phyloP scores from a whole-genome alignment of 768 basidiomycete genomes.

The Leccinum boreale region DNA sequence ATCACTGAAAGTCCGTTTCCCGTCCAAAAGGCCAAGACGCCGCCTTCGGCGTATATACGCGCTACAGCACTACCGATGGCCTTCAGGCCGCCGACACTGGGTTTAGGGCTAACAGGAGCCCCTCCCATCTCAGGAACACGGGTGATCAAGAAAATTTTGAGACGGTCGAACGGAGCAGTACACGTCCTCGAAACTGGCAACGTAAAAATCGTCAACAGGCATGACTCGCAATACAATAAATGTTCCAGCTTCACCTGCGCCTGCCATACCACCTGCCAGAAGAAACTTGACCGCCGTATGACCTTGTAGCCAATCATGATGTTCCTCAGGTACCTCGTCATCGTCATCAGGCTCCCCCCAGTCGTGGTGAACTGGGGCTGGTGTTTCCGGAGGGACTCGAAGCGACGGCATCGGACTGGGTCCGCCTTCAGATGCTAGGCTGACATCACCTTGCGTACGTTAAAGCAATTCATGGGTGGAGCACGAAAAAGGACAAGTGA shows the following conservation, averaged over 20 bases:
- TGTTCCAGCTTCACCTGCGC: conserved; percentile 73
- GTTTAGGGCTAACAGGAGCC: conserved; percentile 40
- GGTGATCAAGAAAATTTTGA: conserved; percentile 96
- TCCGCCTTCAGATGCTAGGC: conserved; percentile 72
- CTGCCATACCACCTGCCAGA: conserved; percentile 90
- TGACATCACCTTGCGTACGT: conserved; percentile 63
- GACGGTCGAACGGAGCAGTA: conserved; percentile 95
- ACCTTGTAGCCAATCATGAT: conserved; percentile 59
- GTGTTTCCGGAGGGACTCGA: conserved; percentile 11
- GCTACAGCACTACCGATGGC: conserved; percentile 69
- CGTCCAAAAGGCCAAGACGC: conserved; percentile 94
- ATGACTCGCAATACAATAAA: neutral
- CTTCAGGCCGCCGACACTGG: conserved; percentile 51
- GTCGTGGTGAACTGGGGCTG: conserved; percentile 28
- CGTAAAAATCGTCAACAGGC: conserved; percentile 3
- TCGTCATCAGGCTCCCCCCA: conserved; percentile 48
- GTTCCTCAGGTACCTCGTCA: conserved; percentile 55
- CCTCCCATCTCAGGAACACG: conserved; percentile 72
- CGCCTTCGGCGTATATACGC: conserved; percentile 87
- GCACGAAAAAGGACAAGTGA: conserved; percentile 11
- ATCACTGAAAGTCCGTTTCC: conserved; percentile 91
- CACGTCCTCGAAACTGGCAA: conserved; percentile 85
- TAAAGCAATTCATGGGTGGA: conserved; percentile 22
- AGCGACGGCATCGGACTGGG: conserved; percentile 36
- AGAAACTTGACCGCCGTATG: conserved; percentile 84